Conservation (phyloP, 352 stramenopile species). For the Pythium plurisporium region DNA sequence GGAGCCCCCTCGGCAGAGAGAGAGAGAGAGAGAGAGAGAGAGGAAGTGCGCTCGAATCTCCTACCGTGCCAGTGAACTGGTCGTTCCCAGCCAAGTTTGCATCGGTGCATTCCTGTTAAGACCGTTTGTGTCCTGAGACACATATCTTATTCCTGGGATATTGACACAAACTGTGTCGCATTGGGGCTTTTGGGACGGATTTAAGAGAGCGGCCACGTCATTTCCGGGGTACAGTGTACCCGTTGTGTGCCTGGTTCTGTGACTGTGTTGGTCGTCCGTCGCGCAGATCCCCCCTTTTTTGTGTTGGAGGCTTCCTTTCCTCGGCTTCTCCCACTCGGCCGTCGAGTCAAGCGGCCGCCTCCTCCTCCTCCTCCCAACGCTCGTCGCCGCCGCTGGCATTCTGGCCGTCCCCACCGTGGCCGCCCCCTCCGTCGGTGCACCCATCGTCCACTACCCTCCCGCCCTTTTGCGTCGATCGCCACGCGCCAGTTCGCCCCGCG, state of each 20-base stretch:
- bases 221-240: not conserved
- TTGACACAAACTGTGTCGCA: not conserved
- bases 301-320: conserved; percentile 1
- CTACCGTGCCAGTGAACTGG: too few relatives aligned
- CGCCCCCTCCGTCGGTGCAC: not conserved
- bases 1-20: not conserved
- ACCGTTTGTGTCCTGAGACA: conserved; percentile 7
- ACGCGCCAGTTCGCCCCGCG: not conserved
- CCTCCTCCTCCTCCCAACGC: too few relatives aligned
- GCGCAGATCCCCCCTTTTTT: conserved; percentile 12
- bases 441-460: conserved; percentile 2
- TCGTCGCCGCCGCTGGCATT: too few relatives aligned
- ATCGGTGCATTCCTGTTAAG: conserved; percentile 1
- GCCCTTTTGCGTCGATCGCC: too few relatives aligned
- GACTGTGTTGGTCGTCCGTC: conserved; percentile 18
- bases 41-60: too few relatives aligned
- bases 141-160: conserved; percentile 17
- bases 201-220: conserved; percentile 13
- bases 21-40: too few relatives aligned
- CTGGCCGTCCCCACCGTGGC: too few relatives aligned
- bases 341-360: too few relatives aligned
- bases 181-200: not conserved
- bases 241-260: conserved; percentile 1
- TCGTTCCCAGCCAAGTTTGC: not conserved
- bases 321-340: conserved; percentile 1